These are phyloP conservation scores for Phytophthora quininea DNA, from an alignment of 352 stramenopile species.

Conservation along the genomic window DNA sequence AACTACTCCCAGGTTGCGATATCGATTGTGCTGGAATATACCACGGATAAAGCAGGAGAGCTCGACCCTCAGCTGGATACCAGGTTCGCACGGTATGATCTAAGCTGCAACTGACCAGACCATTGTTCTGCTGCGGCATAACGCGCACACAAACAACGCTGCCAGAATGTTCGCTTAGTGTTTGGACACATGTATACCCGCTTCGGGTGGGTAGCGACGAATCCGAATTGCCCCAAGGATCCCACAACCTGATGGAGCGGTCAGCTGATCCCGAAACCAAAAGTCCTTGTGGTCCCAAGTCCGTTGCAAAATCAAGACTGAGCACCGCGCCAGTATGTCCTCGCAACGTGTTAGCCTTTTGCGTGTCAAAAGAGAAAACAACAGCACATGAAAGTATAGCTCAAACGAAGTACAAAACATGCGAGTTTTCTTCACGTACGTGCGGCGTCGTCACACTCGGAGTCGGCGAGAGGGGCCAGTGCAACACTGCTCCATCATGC, in stretches of 20 bases:
- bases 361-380: not conserved
- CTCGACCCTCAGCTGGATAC: constrained; percentile 59
- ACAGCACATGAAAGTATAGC: not conserved
- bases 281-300: constrained; percentile 53
- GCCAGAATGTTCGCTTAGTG: constrained; percentile 57
- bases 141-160: constrained; percentile 60
- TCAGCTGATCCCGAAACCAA: constrained; percentile 73
- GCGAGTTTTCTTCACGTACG: constrained; percentile 32
- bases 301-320: constrained; percentile 48
- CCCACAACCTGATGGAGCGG: constrained; percentile 76
- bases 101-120: constrained; percentile 71
- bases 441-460: constrained; percentile 51
- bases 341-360: constrained; percentile 50
- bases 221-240: constrained; percentile 58
- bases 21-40: constrained; percentile 67
- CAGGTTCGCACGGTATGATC: constrained; percentile 77
- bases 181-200: constrained; percentile 60
- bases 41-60: constrained; percentile 72
- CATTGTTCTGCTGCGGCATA: constrained; percentile 50
- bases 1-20: constrained; percentile 50
- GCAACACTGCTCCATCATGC: constrained; percentile 66
- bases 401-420: not conserved
- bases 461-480: constrained; percentile 58
- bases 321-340: constrained; percentile 62
- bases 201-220: constrained; percentile 38